These are phyloP conservation scores for Fusarium udum DNA, from an alignment of 2,329 filamentous ascomycete species.

Conservation along the genomic window DNA sequence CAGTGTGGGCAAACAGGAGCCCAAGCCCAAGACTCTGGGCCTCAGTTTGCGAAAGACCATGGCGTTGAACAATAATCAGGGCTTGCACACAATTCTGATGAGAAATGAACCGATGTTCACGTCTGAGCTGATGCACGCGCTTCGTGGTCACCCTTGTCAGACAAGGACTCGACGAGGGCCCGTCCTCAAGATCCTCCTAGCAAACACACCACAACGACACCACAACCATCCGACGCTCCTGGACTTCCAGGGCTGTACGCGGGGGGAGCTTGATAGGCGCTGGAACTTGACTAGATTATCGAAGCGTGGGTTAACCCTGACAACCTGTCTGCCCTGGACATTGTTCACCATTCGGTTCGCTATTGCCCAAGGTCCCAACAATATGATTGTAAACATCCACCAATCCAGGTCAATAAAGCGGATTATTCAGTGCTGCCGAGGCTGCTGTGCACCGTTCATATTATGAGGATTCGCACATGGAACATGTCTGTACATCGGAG, in stretches of 20 bases:
- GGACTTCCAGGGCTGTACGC: constrained; percentile 14
- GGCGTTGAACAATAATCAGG: constrained; percentile 9
- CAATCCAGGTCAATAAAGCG: constrained; percentile 25
- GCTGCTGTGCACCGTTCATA: constrained; percentile 2
- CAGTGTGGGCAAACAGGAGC: constrained; percentile 14
- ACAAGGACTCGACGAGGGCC: constrained; percentile 26
- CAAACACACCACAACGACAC: constrained; percentile 44
- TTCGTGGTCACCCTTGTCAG: constrained; percentile 27
- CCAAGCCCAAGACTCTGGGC: constrained; percentile 17
- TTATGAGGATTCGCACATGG: constrained; percentile 18
- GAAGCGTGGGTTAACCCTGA: constrained; percentile 34
- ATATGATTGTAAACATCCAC: constrained; percentile 31
- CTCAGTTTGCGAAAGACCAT: constrained; percentile 12
- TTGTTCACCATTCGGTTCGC: constrained; percentile 17
- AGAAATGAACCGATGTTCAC: constrained; percentile 25
- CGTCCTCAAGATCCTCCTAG: constrained; percentile 14
- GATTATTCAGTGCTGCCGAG: constrained; percentile 2
- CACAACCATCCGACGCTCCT: constrained; percentile 40
- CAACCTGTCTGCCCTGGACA: constrained; percentile 30
- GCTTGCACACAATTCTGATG: constrained; percentile 9
- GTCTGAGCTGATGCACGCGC: constrained; percentile 29
- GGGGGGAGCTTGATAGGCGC: constrained; percentile 18
- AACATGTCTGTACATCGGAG: constrained; percentile 19
- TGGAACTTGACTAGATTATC: constrained; percentile 7
- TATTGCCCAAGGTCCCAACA: constrained; percentile 25